Conservation (phyloP, 805 yeast genomes). For the Barnettozyma vustinii region DNA sequence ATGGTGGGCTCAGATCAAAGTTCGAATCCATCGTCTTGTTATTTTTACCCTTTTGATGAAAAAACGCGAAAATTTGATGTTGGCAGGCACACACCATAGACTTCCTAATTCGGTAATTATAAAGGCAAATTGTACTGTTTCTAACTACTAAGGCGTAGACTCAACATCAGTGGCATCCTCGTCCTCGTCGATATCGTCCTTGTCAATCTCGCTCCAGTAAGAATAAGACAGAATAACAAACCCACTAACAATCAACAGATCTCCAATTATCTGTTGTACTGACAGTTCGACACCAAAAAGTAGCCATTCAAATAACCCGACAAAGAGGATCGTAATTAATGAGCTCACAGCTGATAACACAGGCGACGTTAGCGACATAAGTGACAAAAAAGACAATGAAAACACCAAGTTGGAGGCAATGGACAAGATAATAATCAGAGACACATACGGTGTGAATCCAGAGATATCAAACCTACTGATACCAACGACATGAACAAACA, state of each 20-base stretch:
- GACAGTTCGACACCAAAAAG: conserved; percentile 56
- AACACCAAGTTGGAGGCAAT: conserved; percentile 59
- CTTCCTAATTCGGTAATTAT: conserved; percentile 1
- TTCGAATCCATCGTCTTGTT: not conserved
- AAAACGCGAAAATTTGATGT: conserved; percentile 1
- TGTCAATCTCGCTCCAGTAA: conserved; percentile 59
- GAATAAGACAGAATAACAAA: conserved; percentile 60
- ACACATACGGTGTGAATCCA: conserved; percentile 11
- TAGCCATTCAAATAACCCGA: conserved; percentile 71
- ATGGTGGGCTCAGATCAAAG: not conserved
- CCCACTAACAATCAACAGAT: conserved; percentile 62
- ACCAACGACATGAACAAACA: conserved; percentile 47
- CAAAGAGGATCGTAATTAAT: conserved; percentile 69
- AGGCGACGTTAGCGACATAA: conserved; percentile 83
- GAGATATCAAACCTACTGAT: conserved; percentile 56
- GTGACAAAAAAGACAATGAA: conserved; percentile 64
- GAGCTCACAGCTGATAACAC: conserved; percentile 70
- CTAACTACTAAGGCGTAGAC: not conserved
- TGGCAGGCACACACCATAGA: not conserved
- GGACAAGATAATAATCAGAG: conserved; percentile 47
- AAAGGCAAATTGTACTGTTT: no score
- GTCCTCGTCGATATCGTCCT: conserved; percentile 32
- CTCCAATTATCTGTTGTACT: conserved; percentile 59
- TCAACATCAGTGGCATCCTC: conserved; percentile 17
- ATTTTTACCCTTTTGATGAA: not conserved